A percentile compares a stretch with the other conserved stretches of the same genome.
Evolutionary conservation across 371 early-diverging fungal species (phyloP).

Genomic region (Haplosporangium sp.): DNA sequence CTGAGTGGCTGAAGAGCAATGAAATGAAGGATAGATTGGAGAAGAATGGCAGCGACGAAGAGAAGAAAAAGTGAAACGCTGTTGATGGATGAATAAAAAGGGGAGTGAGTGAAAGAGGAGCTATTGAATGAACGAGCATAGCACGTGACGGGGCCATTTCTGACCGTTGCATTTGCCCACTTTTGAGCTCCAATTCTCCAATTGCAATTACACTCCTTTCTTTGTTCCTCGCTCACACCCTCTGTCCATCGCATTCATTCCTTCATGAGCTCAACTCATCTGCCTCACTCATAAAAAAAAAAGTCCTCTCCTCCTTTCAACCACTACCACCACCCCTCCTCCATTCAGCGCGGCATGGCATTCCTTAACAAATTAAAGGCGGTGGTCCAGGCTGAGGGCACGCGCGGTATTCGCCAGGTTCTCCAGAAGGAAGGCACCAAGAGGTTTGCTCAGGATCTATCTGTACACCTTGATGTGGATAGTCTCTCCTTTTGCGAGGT

Average conservation of each 20-base stretch:
- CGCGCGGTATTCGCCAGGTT: constrained; percentile 48
- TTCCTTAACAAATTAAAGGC: constrained; percentile 48
- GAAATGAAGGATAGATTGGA: neutral
- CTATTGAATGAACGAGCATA: too few relatives aligned
- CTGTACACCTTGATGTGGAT: constrained; percentile 28
- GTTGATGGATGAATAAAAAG: too few relatives aligned
- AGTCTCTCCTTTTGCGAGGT: constrained; percentile 44
- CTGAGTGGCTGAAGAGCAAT: neutral
- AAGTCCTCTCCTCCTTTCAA: neutral
- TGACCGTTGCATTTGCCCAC: too few relatives aligned
- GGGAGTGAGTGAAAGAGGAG: too few relatives aligned
- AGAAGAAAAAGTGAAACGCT: too few relatives aligned
- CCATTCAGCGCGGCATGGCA: constrained; percentile 24
- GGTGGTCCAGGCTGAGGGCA: constrained; percentile 50
- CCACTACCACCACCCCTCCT: neutral
- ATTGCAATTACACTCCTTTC: too few relatives aligned
- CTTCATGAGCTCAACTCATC: too few relatives aligned
- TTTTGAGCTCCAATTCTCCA: too few relatives aligned
- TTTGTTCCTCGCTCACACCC: too few relatives aligned
- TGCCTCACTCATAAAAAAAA: too few relatives aligned
- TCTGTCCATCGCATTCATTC: too few relatives aligned
- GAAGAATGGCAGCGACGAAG: constrained; percentile 1
- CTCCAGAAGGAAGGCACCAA: constrained; percentile 53
- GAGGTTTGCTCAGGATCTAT: constrained; percentile 48
- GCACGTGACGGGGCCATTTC: too few relatives aligned